Evolutionary conservation across 306 rosid genomes (phyloP).

Genomic region (Sechiopsis laciniata): DNA sequence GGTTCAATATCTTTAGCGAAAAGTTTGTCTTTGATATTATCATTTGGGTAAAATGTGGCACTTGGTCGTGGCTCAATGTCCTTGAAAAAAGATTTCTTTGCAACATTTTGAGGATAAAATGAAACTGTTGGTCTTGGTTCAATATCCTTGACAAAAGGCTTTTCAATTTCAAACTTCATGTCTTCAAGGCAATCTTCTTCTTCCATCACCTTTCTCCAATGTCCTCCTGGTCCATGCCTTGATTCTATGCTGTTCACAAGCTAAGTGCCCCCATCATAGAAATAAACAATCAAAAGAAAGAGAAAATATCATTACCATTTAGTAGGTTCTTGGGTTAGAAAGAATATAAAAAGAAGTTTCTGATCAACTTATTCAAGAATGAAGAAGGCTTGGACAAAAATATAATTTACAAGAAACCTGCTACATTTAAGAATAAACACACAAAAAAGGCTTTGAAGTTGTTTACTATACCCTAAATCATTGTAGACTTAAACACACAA

Average conservation of each 20-base stretch:
- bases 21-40: fast-evolving
- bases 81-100: neutral
- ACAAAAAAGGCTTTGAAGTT: neutral
- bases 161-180: neutral
- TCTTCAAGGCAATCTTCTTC: neutral
- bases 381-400: no score
- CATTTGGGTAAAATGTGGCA: neutral
- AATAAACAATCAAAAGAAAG: neutral
- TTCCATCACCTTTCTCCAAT: neutral
- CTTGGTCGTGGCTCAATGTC: conserved; percentile 25
- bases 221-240: neutral
- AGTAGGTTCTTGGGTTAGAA: neutral
- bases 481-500: no score
- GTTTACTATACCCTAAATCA: neutral
- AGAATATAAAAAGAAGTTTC: neutral
- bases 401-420: neutral
- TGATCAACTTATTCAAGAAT: no score
- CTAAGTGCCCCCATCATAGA: neutral
- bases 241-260: neutral
- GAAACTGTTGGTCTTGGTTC: conserved; percentile 6
- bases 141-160: conserved; percentile 8
- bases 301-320: no score
- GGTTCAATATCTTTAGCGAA: neutral
- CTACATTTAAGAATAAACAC: neutral
- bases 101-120: neutral